These are phyloP conservation scores for Coniophora puteana DNA, from an alignment of 1,284 basidiomycete species.

Conservation along the genomic window DNA sequence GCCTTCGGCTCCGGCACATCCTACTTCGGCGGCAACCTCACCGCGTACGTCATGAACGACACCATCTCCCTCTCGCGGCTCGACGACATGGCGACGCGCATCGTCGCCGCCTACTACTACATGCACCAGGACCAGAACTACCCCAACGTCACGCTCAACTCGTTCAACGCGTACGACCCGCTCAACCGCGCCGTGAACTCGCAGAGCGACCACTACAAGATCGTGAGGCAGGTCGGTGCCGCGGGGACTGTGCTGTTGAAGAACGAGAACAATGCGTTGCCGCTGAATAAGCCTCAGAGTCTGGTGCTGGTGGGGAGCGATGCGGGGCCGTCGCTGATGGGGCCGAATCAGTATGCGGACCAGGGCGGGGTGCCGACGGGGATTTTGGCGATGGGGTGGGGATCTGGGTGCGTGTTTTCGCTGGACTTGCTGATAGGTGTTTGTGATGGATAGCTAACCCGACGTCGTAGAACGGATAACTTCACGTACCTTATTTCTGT, in stretches of 20 bases:
- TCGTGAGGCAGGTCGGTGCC: slow-evolving; percentile 64
- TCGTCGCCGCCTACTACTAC: slow-evolving; percentile 59
- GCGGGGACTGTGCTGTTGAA: slow-evolving; percentile 77
- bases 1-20: slow-evolving; percentile 22
- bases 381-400: slow-evolving; percentile 63
- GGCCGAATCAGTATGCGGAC: slow-evolving; percentile 57
- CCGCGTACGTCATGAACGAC: slow-evolving; percentile 23
- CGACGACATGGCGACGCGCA: slow-evolving; percentile 66
- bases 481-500: slow-evolving; percentile 37
- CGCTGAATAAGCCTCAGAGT: slow-evolving; percentile 40
- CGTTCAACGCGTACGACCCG: slow-evolving; percentile 43
- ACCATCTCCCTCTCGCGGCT: slow-evolving; percentile 43
- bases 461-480: slow-evolving; percentile 27
- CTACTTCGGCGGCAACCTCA: slow-evolving; percentile 50
- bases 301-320: slow-evolving; percentile 42
- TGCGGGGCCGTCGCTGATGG: slow-evolving; percentile 49
- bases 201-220: slow-evolving; percentile 47
- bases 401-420: slow-evolving; percentile 38
- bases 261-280: slow-evolving; percentile 55
- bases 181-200: slow-evolving; percentile 59
- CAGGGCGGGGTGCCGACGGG: slow-evolving; percentile 46
- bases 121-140: slow-evolving; percentile 57
- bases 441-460: too few species aligned
- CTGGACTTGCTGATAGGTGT: slow-evolving; percentile 6
- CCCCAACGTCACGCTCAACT: slow-evolving; percentile 50